Percentiles rank a stretch among this genome's conserved stretches.
These are phyloP conservation scores for Sclerotinia nivalis DNA, from an alignment of 2,329 filamentous ascomycete genomes.

Conservation along the genomic window DNA sequence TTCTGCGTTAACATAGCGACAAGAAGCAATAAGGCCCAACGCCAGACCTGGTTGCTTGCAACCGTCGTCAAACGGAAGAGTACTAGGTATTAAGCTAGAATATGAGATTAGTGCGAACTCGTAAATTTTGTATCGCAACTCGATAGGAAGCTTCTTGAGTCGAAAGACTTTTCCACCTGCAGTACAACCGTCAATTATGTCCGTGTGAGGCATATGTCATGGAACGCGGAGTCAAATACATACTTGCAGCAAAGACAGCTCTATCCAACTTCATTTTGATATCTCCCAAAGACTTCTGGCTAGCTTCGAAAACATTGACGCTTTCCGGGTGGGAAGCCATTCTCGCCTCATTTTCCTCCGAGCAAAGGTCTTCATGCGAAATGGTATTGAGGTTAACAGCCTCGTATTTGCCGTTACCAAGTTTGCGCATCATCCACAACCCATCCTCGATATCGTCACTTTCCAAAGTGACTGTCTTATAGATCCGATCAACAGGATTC, in stretches of 20 bases:
- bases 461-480: constrained; percentile 25
- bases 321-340: constrained; percentile 23
- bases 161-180: constrained; percentile 29
- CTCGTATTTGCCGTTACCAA: constrained; percentile 29
- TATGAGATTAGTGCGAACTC: constrained; percentile 25
- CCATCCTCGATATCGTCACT: constrained; percentile 29
- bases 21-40: constrained; percentile 27
- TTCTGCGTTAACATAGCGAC: constrained; percentile 28
- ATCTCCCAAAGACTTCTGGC: constrained; percentile 24
- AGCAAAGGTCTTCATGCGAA: constrained; percentile 22
- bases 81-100: not conserved
- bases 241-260: constrained; percentile 29
- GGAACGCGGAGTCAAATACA: not conserved
- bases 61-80: not conserved
- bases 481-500: constrained; percentile 21
- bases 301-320: constrained; percentile 18
- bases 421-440: constrained; percentile 27
- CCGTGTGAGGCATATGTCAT: not conserved
- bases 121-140: constrained; percentile 30
- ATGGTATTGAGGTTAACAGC: constrained; percentile 27
- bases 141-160: constrained; percentile 28
- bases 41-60: not conserved
- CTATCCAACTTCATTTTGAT: constrained; percentile 24
- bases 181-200: not conserved
- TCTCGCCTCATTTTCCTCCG: constrained; percentile 27